A percentile compares a stretch with the other conserved stretches of the same genome.
Conservation (phyloP, 805 yeast genomes). For the Yamadazyma philogaea region DNA sequence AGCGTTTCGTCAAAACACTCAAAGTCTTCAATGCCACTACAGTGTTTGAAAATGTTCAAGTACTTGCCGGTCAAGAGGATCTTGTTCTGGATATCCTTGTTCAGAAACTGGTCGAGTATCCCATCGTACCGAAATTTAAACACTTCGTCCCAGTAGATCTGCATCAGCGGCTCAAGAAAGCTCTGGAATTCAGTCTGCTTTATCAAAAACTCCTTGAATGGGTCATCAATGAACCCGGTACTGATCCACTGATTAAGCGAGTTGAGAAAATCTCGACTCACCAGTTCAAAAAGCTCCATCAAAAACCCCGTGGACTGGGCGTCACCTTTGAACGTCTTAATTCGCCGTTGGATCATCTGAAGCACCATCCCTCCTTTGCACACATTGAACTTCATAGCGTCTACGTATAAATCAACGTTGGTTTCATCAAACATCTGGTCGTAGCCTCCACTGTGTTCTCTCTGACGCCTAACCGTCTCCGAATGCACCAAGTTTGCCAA, state of each 20-base stretch:
- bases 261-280: slow-evolving; percentile 59
- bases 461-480: slow-evolving; percentile 40
- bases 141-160: slow-evolving; percentile 71
- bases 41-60: slow-evolving; percentile 64
- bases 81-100: slow-evolving; percentile 54
- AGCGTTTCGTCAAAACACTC: slow-evolving; percentile 25
- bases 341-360: slow-evolving; percentile 55
- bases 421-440: slow-evolving; percentile 27
- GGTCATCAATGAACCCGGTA: slow-evolving; percentile 72
- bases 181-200: slow-evolving; percentile 34
- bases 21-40: slow-evolving; percentile 47
- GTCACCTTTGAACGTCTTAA: slow-evolving; percentile 66
- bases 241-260: slow-evolving; percentile 81
- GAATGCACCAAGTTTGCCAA: slow-evolving; percentile 50
- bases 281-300: slow-evolving; percentile 47
- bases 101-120: slow-evolving; percentile 60
- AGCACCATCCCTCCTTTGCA: slow-evolving; percentile 81
- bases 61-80: slow-evolving; percentile 82
- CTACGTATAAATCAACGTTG: slow-evolving; percentile 48
- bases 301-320: slow-evolving; percentile 51
- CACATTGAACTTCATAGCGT: slow-evolving; percentile 43
- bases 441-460: slow-evolving; percentile 20
- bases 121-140: slow-evolving; percentile 75
- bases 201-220: slow-evolving; percentile 80
- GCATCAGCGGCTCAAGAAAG: slow-evolving; percentile 40